Conservation (phyloP, 208 protist genomes). For the Angomonas deanei region DNA sequence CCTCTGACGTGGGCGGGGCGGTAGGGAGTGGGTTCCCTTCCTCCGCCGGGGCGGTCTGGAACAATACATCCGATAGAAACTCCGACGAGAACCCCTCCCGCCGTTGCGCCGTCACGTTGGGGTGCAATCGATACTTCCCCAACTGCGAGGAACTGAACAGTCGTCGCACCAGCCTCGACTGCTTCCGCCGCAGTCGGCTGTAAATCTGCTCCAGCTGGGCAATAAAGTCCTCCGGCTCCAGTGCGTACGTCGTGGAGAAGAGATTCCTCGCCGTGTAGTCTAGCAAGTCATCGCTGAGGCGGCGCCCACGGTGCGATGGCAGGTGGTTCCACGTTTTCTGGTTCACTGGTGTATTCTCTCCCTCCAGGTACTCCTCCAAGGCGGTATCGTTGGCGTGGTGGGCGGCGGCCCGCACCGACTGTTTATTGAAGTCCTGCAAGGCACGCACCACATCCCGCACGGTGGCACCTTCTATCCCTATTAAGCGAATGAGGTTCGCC, state of each 20-base stretch:
- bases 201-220: conserved; percentile 18
- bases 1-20: neutral
- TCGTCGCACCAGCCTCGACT: conserved; percentile 20
- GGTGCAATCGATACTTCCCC: conserved; percentile 44
- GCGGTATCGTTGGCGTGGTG: too few species aligned
- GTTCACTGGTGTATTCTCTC: too few species aligned
- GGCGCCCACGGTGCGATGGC: neutral
- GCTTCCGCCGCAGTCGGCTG: conserved; percentile 10
- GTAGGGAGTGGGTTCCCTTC: neutral
- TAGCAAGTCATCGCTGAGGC: neutral
- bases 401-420: too few species aligned
- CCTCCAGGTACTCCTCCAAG: too few species aligned
- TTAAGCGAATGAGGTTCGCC: too few species aligned
- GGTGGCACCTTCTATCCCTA: too few species aligned
- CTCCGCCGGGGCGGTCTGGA: neutral
- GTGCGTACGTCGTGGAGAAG: neutral
- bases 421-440: too few species aligned
- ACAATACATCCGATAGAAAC: conserved; percentile 18
- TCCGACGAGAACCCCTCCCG: conserved; percentile 28
- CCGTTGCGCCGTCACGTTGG: conserved; percentile 25
- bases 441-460: too few species aligned
- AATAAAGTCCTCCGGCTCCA: neutral
- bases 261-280: neutral
- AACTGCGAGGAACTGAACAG: conserved; percentile 28
- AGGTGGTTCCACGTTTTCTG: neutral